Conservation (phyloP, 2,329 filamentous ascomycete species). For the Talaromyces marneffei region DNA sequence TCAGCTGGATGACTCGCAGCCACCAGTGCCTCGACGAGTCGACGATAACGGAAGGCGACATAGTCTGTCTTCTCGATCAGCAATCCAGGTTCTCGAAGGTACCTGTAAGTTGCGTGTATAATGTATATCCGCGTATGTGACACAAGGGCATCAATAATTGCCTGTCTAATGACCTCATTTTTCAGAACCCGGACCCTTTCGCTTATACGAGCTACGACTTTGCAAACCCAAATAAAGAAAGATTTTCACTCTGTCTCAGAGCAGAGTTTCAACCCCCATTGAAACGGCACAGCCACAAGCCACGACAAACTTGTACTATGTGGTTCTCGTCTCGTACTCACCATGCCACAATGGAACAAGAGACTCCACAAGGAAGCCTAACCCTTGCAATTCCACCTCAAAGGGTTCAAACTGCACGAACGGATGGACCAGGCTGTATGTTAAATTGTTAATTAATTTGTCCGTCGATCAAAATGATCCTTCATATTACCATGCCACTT, state of each 20-base stretch:
- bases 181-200: neutral
- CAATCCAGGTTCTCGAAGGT: neutral
- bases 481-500: neutral
- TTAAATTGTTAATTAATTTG: neutral
- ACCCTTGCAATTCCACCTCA: neutral
- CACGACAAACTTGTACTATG: neutral
- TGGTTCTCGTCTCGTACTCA: no score
- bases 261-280: neutral
- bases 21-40: neutral
- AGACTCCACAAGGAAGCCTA: neutral
- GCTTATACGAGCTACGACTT: neutral
- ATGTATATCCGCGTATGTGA: neutral
- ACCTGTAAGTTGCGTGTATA: no score
- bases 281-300: neutral
- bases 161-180: neutral
- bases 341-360: neutral
- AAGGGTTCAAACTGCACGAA: neutral
- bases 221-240: neutral
- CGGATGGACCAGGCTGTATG: neutral
- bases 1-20: neutral
- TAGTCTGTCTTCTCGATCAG: neutral
- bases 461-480: neutral
- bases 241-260: neutral
- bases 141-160: constrained; percentile 4
- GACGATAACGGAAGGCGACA: neutral